Evolutionary conservation across 768 basidiomycete genomes (phyloP), one percentile per base, ranked within the genome.

Genomic region (Candolleomyces efflorescens): DNA sequence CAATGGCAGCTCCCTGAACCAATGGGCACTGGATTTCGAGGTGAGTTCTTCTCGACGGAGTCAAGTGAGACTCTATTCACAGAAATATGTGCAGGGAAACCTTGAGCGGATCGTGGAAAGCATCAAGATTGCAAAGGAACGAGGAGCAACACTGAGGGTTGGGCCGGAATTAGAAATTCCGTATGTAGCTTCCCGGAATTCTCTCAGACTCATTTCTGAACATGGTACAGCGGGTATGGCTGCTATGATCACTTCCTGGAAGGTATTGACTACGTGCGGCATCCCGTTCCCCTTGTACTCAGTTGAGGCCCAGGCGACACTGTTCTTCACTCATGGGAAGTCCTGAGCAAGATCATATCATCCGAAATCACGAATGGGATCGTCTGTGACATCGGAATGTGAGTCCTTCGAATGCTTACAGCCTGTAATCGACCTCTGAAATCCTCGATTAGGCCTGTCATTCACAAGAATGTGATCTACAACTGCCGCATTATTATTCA

Each of bases 171-270:
- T 98, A 5, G 97, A 99, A 74, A 94, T 99, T 60, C 89, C 96
- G 89, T 94, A 50, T 50, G 74, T 58, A 44, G n/a, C 38, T 10
- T 58, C 24, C 12, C 26, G 27, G 26, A 2, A 15, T 36, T 5
- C 11, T 12, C 58, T 45, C 7, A 7, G 10, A 15, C 22, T 36
- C 15, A 9, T 49, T 36, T 55, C 9, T 55, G 18, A 11, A 22
- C 23, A 6, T 51, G 22, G 9, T 15, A 18, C 64, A 95, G 93
- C 22, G 97, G 96, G 3, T 99, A 98, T 74, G 97, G 97, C 3
- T 99, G 97, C 71, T 79, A 94, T 53, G 97, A 99, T 68, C 96
- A 98, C 66, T 99, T 98, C 69, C 78, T 98, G 0, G 97, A 99
- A 78, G 96, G 96, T 92, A 41, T 3, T 22, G 7, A 47, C 24